phyloP scores from a whole-genome alignment of 1,284 basidiomycete species.

The Malassezia sympodialis region DNA sequence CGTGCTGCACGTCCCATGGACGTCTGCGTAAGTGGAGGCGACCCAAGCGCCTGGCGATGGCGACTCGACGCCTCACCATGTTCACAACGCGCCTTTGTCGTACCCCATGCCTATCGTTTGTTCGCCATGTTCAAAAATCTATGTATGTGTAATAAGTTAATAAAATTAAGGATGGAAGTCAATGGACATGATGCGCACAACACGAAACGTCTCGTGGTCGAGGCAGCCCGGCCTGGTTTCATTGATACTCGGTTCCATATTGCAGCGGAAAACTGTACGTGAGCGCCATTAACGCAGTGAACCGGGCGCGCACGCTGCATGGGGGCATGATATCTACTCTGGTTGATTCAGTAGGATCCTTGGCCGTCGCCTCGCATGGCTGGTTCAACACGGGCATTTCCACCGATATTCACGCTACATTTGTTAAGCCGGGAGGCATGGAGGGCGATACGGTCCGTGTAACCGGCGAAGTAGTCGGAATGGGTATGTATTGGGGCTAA shows the following conservation, averaged over 20 bases:
- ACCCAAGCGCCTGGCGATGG: no score
- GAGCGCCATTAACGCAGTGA: slow-evolving; percentile 18
- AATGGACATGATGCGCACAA: slow-evolving; percentile 37
- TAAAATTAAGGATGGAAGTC: slow-evolving; percentile 9
- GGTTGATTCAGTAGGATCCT: slow-evolving; percentile 72
- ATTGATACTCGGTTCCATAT: slow-evolving; percentile 27
- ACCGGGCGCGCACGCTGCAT: slow-evolving; percentile 55
- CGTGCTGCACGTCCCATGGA: background rate
- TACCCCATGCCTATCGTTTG: slow-evolving; percentile 26
- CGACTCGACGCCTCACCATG: background rate
- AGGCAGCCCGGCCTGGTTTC: slow-evolving; percentile 27
- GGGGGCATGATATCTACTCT: slow-evolving; percentile 74
- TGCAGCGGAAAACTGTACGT: slow-evolving; percentile 22
- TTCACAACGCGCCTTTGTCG: background rate
- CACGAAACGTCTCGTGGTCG: slow-evolving; percentile 25
- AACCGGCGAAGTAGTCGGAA: slow-evolving; percentile 24
- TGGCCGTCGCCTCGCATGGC: slow-evolving; percentile 70
- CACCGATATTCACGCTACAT: slow-evolving; percentile 74
- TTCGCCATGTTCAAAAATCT: slow-evolving; percentile 17
- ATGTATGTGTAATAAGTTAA: slow-evolving; percentile 12
- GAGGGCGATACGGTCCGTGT: slow-evolving; percentile 24
- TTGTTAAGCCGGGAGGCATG: slow-evolving; percentile 61
- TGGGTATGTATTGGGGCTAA: slow-evolving; percentile 17
- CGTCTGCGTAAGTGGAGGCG: slow-evolving; percentile 2
- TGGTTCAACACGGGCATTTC: slow-evolving; percentile 75